Base-by-base conservation (phyloP, 1,284 basidiomycete species). In the Cryptococcus hybrid region DNA sequence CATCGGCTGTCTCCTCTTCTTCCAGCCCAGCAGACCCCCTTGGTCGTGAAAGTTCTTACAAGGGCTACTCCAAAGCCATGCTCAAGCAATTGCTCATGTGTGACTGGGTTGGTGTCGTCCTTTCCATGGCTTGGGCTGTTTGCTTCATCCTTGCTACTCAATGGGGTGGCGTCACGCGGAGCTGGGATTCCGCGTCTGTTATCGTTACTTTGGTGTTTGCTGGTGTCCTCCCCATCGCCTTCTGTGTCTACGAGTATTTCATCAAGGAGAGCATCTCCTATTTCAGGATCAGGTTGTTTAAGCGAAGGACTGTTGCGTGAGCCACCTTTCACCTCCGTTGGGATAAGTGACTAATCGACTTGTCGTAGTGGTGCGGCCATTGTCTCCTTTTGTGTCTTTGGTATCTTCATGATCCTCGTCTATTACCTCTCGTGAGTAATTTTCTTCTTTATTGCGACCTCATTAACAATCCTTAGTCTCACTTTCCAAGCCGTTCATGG, bases 281-380 rank as follows among this genome's bases (percentile, higher is more conserved):
- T 73, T 69, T 80, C 53, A 74, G 76, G 36, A 65, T 80, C n/a
- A 49, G 54, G n/a, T 60, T 79, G 24, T 57, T 80, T 51, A 66
- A 61, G 45, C 61, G 76, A 13, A 62, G 76, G 9, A 76, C 74
- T 24, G 70, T 78, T 47, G 56, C 57, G 63, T 71, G 59, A 69
- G 71, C 65, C 11, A 2, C 43, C 51, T 36, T 30, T 51, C 34
- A 39, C 52, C 18, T 34, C 43, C 5, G 3, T 47, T 57, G 54
- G 54, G 45, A 35, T 47, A 30, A 30, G 3, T 30, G 30, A 4
- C 30, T 30, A 30, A 30, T 30, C 30, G 30, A 30, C 4, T 24
- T 24, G 2, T 46, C 1, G 38, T 52, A 70, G 69, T 51, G 69
- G 67, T 11, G 63, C 67, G 3, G 61, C 58, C 5, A 64, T 65